phyloP scores from a whole-genome alignment of 2,329 filamentous ascomycete genomes.

The Orbilia oligospora region DNA sequence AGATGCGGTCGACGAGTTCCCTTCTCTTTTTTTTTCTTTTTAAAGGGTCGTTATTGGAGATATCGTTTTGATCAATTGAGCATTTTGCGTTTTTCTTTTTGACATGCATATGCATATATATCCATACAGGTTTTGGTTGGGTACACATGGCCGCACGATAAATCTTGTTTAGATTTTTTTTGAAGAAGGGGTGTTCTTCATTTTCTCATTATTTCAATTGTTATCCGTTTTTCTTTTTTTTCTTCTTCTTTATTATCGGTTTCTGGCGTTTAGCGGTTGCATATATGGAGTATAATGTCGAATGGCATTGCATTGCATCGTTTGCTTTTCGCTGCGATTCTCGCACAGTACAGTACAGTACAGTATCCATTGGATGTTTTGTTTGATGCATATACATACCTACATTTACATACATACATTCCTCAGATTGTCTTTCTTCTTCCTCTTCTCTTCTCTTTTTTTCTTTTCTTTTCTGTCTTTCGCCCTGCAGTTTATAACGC shows the following conservation, averaged over 20 bases:
- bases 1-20: background rate
- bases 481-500: background rate
- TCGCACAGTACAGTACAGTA: background rate
- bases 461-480: background rate
- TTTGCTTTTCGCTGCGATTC: background rate
- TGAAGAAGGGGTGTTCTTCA: background rate
- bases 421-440: too few relatives aligned
- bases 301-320: background rate
- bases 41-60: background rate
- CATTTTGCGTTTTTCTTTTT: background rate
- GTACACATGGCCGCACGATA: slow-evolving; percentile 12
- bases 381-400: slow-evolving; percentile 1
- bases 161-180: slow-evolving; percentile 20
- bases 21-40: background rate
- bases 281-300: slow-evolving; percentile 19
- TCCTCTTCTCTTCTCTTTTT: too few relatives aligned
- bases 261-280: slow-evolving; percentile 26
- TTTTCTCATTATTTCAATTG: too few relatives aligned
- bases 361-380: background rate
- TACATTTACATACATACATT: background rate
- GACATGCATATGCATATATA: slow-evolving; percentile 11
- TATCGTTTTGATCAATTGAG: background rate
- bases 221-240: too few relatives aligned
- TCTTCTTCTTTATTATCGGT: background rate
- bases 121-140: slow-evolving; percentile 18